Conservation (phyloP, 148 eudicot genomes). For the Heliosperma pusillum region DNA sequence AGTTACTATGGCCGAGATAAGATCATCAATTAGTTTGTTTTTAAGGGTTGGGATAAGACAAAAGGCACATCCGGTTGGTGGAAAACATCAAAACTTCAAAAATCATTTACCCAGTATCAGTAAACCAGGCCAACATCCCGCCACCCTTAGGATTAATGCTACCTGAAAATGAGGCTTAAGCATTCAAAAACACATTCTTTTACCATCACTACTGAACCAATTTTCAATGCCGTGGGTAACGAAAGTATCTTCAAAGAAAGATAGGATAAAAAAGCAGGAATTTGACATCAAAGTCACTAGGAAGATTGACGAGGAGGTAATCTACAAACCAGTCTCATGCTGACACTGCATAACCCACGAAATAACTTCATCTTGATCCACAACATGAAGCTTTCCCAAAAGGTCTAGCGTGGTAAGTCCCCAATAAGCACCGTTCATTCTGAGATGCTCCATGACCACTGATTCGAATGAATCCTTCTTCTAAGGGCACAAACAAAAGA, state of each 20-base stretch:
- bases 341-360: slow-evolving; percentile 96
- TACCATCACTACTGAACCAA: background rate
- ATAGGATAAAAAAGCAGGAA: background rate
- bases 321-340: slow-evolving; percentile 78
- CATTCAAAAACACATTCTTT: background rate
- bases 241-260: background rate
- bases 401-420: slow-evolving; percentile 86
- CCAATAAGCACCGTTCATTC: slow-evolving; percentile 95
- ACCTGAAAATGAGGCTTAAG: background rate
- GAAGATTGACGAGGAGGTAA: background rate
- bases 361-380: slow-evolving; percentile 67
- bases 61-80: background rate
- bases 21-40: background rate
- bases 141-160: background rate
- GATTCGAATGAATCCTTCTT: slow-evolving; percentile 73
- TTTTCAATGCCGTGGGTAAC: background rate
- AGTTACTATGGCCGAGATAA: background rate
- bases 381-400: slow-evolving; percentile 66
- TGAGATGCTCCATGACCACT: slow-evolving; percentile 78
- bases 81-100: background rate
- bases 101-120: background rate
- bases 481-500: slow-evolving; percentile 29
- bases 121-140: background rate
- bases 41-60: too few species aligned
- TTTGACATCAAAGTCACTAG: background rate